Conservation (phyloP, 176 grass and related monocot species). For the Oryza brachyantha region DNA sequence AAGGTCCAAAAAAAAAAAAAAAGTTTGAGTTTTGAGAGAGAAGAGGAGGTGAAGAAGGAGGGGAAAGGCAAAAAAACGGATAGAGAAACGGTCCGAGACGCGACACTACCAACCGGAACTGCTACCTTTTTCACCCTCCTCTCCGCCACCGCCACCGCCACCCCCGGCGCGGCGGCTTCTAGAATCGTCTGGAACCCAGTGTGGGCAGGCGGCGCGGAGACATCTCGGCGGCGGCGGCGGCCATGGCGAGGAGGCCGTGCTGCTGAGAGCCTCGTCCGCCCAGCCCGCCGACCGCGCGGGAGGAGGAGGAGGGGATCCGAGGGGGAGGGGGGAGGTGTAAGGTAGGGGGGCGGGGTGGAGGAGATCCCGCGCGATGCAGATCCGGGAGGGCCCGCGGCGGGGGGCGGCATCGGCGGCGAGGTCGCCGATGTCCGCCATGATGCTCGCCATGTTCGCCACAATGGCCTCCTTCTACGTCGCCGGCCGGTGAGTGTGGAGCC, state of each 20-base stretch:
- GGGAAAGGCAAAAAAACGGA: background rate
- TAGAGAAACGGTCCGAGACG: constrained; percentile 19
- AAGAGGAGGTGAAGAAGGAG: too few relatives aligned
- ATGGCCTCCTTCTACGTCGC: constrained; percentile 96
- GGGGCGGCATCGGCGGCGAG: constrained; percentile 14
- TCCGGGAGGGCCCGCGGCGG: constrained; percentile 60
- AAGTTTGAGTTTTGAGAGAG: background rate
- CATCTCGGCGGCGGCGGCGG: background rate
- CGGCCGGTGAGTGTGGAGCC: constrained; percentile 55
- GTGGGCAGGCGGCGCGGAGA: background rate
- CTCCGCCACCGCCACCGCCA: background rate
- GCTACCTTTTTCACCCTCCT: background rate
- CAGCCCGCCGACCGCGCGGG: background rate
- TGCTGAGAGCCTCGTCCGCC: background rate
- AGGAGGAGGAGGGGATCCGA: background rate
- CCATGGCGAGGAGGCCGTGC: constrained; percentile 29
- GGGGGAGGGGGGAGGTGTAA: too few relatives aligned
- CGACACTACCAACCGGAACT: constrained; percentile 41
- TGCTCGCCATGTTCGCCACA: constrained; percentile 93
- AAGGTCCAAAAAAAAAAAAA: too few relatives aligned
- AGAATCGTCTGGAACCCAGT: constrained; percentile 32
- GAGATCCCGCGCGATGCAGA: constrained; percentile 66
- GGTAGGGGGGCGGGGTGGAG: too few relatives aligned
- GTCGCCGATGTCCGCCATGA: constrained; percentile 72
- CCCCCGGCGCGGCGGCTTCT: constrained; percentile 14